phyloP scores from a whole-genome alignment of 2,329 filamentous ascomycete species.

The Chaetomium sp. region DNA sequence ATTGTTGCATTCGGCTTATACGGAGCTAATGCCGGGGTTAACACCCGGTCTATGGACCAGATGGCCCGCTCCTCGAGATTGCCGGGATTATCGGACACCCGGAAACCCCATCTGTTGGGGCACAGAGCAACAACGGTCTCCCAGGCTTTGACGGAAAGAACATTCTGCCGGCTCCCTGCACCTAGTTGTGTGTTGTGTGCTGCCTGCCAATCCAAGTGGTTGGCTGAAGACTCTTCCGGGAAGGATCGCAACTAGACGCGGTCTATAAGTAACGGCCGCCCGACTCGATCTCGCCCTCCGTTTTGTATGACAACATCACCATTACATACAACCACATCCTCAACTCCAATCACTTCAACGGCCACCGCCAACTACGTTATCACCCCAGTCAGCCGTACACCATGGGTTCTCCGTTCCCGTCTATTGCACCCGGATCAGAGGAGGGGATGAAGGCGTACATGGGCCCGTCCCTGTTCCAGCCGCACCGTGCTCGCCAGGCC shows the following conservation, averaged over 20 bases:
- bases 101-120: neutral
- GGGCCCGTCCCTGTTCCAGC: conserved; percentile 50
- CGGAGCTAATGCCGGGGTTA: neutral
- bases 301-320: neutral
- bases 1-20: neutral
- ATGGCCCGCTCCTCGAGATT: neutral
- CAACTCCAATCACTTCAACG: neutral
- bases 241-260: neutral
- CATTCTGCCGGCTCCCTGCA: neutral
- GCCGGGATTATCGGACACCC: neutral
- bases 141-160: neutral
- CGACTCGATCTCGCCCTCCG: neutral
- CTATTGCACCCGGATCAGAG: neutral
- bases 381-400: neutral
- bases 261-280: neutral
- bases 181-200: neutral
- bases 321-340: neutral
- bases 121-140: neutral
- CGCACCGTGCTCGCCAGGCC: conserved; percentile 48
- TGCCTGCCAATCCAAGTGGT: neutral
- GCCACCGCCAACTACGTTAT: neutral
- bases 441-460: conserved; percentile 47
- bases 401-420: conserved; percentile 17
- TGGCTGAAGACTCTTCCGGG: neutral
- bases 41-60: neutral